Conservation (phyloP, 2,329 filamentous ascomycete genomes). For the Botrytis hyacinthi region DNA sequence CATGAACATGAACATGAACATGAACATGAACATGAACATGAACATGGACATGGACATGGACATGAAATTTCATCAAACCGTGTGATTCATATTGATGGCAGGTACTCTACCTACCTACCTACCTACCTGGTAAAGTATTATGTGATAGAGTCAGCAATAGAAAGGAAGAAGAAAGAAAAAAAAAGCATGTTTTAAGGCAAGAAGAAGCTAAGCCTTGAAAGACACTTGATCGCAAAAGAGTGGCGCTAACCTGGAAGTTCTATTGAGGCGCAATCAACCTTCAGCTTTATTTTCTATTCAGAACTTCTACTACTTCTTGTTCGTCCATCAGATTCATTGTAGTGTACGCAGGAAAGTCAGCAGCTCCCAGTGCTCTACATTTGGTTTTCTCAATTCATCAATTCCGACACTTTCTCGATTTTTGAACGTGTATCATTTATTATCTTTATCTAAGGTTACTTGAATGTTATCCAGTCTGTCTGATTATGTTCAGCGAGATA, state of each 20-base stretch:
- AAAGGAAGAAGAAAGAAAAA: background rate
- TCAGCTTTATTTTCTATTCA: slow-evolving; percentile 17
- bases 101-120: background rate
- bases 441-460: slow-evolving; percentile 7
- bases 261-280: slow-evolving; percentile 19
- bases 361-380: background rate
- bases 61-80: background rate
- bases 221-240: slow-evolving; percentile 16
- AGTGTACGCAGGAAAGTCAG: slow-evolving; percentile 1
- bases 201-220: slow-evolving; percentile 19
- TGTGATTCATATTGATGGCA: background rate
- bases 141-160: background rate
- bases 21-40: too few relatives aligned
- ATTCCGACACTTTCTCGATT: background rate
- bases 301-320: background rate
- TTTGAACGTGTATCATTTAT: background rate
- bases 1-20: too few relatives aligned
- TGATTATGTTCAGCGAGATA: slow-evolving; percentile 22
- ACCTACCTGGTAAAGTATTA: background rate
- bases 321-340: background rate
- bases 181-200: background rate
- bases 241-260: slow-evolving; percentile 19
- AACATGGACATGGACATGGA: too few relatives aligned
- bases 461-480: slow-evolving; percentile 14
- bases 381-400: background rate